Evolutionary conservation across 805 yeast species (phyloP), one percentile per base, ranked within the genome.

Genomic region (Schizosaccharomyces octosporus): DNA sequence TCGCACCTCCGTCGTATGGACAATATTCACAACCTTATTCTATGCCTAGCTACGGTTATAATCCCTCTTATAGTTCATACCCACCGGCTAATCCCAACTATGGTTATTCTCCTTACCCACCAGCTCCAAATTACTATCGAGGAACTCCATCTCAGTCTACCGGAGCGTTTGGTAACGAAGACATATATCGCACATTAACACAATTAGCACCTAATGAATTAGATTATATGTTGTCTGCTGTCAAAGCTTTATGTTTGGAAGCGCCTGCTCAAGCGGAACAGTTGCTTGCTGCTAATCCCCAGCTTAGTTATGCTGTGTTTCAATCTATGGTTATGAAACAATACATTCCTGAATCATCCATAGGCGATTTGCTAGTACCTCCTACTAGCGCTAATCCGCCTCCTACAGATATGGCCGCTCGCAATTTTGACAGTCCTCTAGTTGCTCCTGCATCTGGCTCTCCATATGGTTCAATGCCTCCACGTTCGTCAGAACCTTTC

Each of bases 241-340:
- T 85, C 19, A 79, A 81, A 66, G 69, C 73, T 24, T 79, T 85
- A 80, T 72, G 83, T 2, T 69, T 71, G 2, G 76, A 75, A 36
- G 77, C 81, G 63, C 85, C 86, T 0, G 75, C 74, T 5, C 72
- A 81, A 63, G 81, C 85, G 74, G 77, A 74, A 60, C 78, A 77
- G 55, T 72, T 89, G 42, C 73, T 89, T n/a, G 76, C 76, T 32
- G 79, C 79, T 64, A 81, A 82, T 63, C 97, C 97, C 0, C 97
- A 89, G 70, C 74, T 90, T 57, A 73, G 86, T 1, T 87, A 82
- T 69, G 93, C 95, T 0, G 73, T 87, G 39, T 89, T 88, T 2
- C 96, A 89, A 68, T 75, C 83, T 1, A 71, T 87, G 64, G 68
- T 83, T 64, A 72, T 70, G 63, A 69, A 72, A 55, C 74, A 71